Evolutionary conservation across 169 alveolate species (phyloP), one percentile per base, ranked within the genome.

Genomic region (Plasmodium inui): DNA sequence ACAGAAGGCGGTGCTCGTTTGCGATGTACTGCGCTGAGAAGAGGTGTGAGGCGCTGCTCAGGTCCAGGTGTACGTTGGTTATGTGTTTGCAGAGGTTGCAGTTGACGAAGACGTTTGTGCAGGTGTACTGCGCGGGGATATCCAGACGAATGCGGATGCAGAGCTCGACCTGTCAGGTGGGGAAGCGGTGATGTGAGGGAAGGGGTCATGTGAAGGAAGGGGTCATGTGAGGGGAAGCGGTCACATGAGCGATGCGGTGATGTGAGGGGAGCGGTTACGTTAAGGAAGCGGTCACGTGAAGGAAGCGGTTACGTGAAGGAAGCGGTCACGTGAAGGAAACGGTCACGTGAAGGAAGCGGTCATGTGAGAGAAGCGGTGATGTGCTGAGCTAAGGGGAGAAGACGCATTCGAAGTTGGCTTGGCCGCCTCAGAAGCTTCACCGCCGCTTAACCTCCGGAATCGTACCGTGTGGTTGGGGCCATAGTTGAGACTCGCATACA

Each of bases 1-100:
- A 98, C 26, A 96, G 95, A 28, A 98, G 93, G 28, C 95, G 86
- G 83, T 98, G 92, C 82, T 97, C 98, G 57, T 96, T 92, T 39
- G 97, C 95, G 61, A 96, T 95, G 93, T 97, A 98, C 85, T 97
- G 97, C 14, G 96, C 96, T 9, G 94, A 80, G 30, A 82, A 92
- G 8, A 88, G 94, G 17, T 92, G 83, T 71, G 84, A 57, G 39
- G 53, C 55, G 34, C 78, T 76, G 32, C 39, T 53, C 50, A 46
- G 19, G 28, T 85, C 88, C 71, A 88, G 26, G 17, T 88, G 94
- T 0, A 88, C 94, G 46, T 67, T 76, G 12, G 81, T 78, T 79
- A 88, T 79, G 50, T 88, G 94, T n/a, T 88, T 88, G 76, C 94
- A 78, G 37, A 88, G 55, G 14, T 57, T 79, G 70, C 90, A 83